A percentile compares a stretch with the other conserved stretches of the same genome.
phyloP scores from a whole-genome alignment of 768 basidiomycete species.

The Kwoniella heveanensis region DNA sequence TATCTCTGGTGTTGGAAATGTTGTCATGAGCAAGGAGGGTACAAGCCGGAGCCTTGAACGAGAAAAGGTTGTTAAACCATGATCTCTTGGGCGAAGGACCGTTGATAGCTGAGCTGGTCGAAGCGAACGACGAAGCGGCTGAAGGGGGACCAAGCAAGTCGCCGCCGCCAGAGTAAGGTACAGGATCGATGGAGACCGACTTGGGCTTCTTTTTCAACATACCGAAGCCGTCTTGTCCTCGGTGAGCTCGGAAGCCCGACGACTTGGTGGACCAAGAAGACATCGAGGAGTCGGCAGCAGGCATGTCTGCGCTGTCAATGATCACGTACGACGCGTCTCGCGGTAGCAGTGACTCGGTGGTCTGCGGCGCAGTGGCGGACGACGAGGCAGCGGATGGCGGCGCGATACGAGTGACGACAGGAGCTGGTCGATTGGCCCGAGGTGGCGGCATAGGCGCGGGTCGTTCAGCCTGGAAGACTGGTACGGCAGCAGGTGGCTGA shows the following conservation, averaged over 20 bases:
- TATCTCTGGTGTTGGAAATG: constrained; percentile 67
- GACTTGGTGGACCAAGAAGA: constrained; percentile 35
- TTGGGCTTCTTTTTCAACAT: constrained; percentile 51
- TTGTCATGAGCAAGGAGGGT: constrained; percentile 57
- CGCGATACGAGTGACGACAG: constrained; percentile 12
- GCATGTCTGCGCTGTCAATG: constrained; percentile 40
- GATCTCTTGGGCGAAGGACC: constrained; percentile 62
- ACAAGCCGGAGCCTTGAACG: constrained; percentile 66
- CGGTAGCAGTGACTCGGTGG: constrained; percentile 23
- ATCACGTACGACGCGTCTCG: constrained; percentile 53
- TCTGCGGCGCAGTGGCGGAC: constrained; percentile 1
- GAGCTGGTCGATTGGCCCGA: constrained; percentile 28
- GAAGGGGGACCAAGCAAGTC: constrained; percentile 30
- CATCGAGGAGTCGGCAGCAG: constrained; percentile 34
- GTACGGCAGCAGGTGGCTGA: constrained; percentile 5
- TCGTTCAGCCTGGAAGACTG: constrained; percentile 30
- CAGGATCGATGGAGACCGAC: constrained; percentile 37
- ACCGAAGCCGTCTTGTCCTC: constrained; percentile 49
- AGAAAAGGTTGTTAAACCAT: constrained; percentile 90
- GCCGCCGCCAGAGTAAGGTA: constrained; percentile 33
- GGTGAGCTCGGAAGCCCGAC: constrained; percentile 31
- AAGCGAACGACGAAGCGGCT: constrained; percentile 20
- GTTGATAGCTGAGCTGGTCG: constrained; percentile 9
- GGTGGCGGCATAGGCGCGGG: constrained; percentile 35
- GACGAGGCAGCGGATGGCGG: constrained; percentile 1